A percentile compares a stretch with the other conserved stretches of the same genome.
Conservation (phyloP, 2,329 filamentous ascomycete species). For the Trichoderma sp. region DNA sequence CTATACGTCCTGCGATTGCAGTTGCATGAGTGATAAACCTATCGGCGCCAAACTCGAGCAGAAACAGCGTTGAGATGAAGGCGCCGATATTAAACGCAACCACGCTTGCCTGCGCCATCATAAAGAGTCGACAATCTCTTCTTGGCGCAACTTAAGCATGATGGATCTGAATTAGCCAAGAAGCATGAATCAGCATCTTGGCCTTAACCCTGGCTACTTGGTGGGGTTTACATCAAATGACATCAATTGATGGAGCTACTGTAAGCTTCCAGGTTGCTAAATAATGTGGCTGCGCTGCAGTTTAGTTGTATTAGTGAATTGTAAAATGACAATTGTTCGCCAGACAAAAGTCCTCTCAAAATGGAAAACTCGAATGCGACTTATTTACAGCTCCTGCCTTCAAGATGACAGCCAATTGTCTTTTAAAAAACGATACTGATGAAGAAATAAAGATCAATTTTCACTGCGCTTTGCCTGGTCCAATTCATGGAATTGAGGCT, state of each 20-base stretch:
- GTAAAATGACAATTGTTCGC: not conserved
- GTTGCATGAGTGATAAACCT: constrained; percentile 2
- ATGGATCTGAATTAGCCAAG: not conserved
- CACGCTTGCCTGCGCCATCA: not conserved
- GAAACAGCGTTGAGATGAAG: not conserved
- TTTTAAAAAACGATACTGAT: not conserved
- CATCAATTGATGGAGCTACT: not conserved
- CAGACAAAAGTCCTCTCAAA: not conserved
- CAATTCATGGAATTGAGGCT: not conserved
- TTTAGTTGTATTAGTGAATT: not conserved
- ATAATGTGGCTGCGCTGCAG: not conserved
- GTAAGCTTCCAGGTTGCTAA: not conserved
- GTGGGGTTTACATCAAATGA: not conserved
- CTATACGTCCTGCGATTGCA: constrained; percentile 25
- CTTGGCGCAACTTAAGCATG: not conserved
- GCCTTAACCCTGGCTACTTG: not conserved
- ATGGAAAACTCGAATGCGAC: not conserved
- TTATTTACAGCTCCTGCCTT: not conserved
- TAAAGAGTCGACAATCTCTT: not conserved
- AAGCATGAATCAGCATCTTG: not conserved
- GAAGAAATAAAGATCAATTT: not conserved
- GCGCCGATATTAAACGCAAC: not conserved
- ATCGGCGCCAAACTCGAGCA: not conserved
- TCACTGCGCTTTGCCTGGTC: not conserved
- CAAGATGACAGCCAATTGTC: not conserved